Evolutionary conservation across 192 early-diverging fungal species (phyloP), one percentile per base, ranked within the genome.

Genomic region (Backusella australiensis): DNA sequence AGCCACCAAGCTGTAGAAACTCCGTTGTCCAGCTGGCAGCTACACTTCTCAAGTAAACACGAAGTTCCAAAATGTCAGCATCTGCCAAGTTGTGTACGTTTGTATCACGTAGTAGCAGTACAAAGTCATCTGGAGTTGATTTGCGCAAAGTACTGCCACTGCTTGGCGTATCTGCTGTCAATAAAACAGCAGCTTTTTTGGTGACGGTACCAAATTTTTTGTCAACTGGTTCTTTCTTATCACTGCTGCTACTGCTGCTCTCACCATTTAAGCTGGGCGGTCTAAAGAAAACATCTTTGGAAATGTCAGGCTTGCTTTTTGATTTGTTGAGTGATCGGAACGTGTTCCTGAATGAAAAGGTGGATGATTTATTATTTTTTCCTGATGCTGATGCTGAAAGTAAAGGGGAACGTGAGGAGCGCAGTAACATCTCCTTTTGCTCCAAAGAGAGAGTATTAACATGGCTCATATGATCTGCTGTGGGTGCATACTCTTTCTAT

Each of bases 21-120:
- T 77, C 73, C 1, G 76, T 78, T 32, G 80, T 81, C 80, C 80
- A 81, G 34, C 79, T 81, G 15, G 73, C 80, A 19, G 72, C 67
- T 14, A 77, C 80, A 42, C 65, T 81, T 59, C 80, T 73, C 21
- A 81, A 41, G 34, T 44, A 81, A 0, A 81, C 80, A 12, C 76
- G 67, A 34, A 81, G 59, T 19, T 78, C 80, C 35, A 71, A 32
- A 26, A 81, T 65, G 8, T 81, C 73, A n/a, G 68, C 52, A 21
- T 78, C 68, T 34, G 77, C 75, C n/a, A 81, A 63, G 15, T 75
- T 69, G 15, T 74, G 71, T 19, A 79, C 71, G 63, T 68, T 73
- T 34, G 49, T 70, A 4, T 69, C 70, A 14, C 29, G 34, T 9
- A 79, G 44, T 3, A 74, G 49, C 21, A n/a, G 34, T 32, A 79